Conservation (phyloP, 2,329 filamentous ascomycete genomes). For the Drechslerella dactyloides region DNA sequence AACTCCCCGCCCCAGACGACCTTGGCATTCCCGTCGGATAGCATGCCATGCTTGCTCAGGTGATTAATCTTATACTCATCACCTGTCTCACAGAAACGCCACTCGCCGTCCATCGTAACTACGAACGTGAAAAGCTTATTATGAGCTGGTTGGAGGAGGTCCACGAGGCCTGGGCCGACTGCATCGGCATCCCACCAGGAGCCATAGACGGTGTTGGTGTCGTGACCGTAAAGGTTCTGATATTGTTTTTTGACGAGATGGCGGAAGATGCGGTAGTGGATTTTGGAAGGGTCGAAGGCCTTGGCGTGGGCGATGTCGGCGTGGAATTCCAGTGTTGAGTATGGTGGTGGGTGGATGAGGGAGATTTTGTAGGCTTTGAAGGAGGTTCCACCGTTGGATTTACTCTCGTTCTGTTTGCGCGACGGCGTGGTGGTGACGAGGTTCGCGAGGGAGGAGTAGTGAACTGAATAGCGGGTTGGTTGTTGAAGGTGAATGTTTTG, state of each 20-base stretch:
- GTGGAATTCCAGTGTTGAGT: constrained; percentile 18
- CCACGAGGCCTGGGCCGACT: constrained; percentile 33
- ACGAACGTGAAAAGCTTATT: constrained; percentile 49
- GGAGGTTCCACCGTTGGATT: constrained; percentile 12
- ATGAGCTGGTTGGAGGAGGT: constrained; percentile 39
- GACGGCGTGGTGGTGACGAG: constrained; percentile 40
- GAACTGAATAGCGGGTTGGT: constrained; percentile 41
- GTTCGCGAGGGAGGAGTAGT: constrained; percentile 42
- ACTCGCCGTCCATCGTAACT: constrained; percentile 38
- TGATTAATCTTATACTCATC: constrained; percentile 50
- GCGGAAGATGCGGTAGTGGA: constrained; percentile 46
- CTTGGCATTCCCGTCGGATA: constrained; percentile 25
- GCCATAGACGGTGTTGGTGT: constrained; percentile 39
- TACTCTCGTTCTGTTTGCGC: constrained; percentile 15
- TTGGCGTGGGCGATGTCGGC: constrained; percentile 38
- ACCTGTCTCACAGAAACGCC: constrained; percentile 47
- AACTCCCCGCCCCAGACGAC: constrained; percentile 46
- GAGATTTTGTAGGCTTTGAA: constrained; percentile 50
- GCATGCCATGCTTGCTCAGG: constrained; percentile 48
- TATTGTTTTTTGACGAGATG: constrained; percentile 44
- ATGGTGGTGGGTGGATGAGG: constrained; percentile 39
- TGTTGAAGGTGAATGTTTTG: constrained; percentile 15
- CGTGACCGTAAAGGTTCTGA: constrained; percentile 46
- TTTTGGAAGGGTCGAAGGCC: constrained; percentile 42
- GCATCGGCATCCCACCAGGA: constrained; percentile 27